Conservation (phyloP, 2,329 filamentous ascomycete genomes). For the Fusarium stilboides region DNA sequence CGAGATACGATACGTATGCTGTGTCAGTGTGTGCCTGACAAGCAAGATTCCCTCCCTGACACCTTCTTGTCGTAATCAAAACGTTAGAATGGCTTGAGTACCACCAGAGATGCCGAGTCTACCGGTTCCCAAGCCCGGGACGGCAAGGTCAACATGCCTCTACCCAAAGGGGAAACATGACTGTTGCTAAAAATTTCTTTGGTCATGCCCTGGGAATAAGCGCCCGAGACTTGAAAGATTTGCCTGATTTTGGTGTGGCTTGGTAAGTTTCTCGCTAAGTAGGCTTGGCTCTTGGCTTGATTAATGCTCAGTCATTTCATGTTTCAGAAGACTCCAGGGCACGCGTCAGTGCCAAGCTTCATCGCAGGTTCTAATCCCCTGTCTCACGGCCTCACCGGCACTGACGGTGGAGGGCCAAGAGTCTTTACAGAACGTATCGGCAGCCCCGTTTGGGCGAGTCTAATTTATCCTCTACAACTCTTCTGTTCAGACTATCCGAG, state of each 20-base stretch:
- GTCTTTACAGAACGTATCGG: conserved; percentile 17
- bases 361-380: conserved; percentile 21
- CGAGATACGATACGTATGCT: conserved; percentile 6
- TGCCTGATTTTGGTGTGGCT: conserved; percentile 35
- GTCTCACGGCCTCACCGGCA: conserved; percentile 40
- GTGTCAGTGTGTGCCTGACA: conserved; percentile 14
- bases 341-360: conserved; percentile 50
- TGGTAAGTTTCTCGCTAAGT: conserved; percentile 18
- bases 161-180: conserved; percentile 31
- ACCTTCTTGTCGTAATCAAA: conserved; percentile 36
- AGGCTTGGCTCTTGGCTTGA: conserved; percentile 27
- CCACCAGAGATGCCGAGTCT: conserved; percentile 41
- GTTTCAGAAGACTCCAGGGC: conserved; percentile 27
- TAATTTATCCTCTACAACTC: conserved; percentile 9
- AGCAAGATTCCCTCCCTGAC: conserved; percentile 38
- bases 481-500: not conserved
- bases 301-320: conserved; percentile 28
- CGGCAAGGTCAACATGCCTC: conserved; percentile 15
- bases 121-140: conserved; percentile 33
- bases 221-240: conserved; percentile 11
- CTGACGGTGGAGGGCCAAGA: conserved; percentile 45
- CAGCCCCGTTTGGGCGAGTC: conserved; percentile 24
- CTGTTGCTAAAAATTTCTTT: conserved; percentile 15
- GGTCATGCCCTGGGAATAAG: conserved; percentile 16
- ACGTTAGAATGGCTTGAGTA: conserved; percentile 18